Evolutionary conservation across 805 yeast species (phyloP), one percentile per base, ranked within the genome.

Genomic region (Hanseniaspora nectarophila): DNA sequence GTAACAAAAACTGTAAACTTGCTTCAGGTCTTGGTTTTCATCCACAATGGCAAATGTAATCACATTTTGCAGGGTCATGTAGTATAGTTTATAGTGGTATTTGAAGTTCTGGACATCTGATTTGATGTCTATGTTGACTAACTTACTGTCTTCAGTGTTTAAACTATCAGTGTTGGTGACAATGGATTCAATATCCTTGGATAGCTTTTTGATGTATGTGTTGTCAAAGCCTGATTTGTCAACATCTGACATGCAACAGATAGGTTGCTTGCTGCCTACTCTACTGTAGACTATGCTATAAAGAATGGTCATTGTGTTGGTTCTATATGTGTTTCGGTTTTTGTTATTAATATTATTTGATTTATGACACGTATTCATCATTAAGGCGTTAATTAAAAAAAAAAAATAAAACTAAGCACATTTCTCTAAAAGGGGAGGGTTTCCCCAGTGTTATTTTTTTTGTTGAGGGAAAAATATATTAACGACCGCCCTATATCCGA

Each of bases 81-180:
- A 49, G 18, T 24, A 49, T 23, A 49, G 9, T 16, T 49, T 49
- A 23, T 49, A 49, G 28, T 49, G 53, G 15, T 42, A 49, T 13
- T 49, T 49, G 16, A 26, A 49, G 32, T 49, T 49, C n/a, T 49
- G 53, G 9, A 49, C 53, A 28, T 49, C 53, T 13, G 53, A 49
- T 18, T 49, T 44, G 18, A 49, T 49, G 26, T 49, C 53, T 23
- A 49, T 49, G 29, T 44, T 49, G 9, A 49, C 53, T 9, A 49
- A n/a, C 43, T 49, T 49, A 12, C 34, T 49, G 26, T 49, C 53
- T 21, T 49, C 42, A 5, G 34, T 34, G 24, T 42, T 49, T 21
- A 44, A 10, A 7, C 53, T 43, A 13, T 49, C 43, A 5, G 53
- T 49, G 32, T 40, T 42, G 9, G 31, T 10, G 2, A 49, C 53